Conservation (phyloP, 176 grass and related monocot species). For the Aegilops longissima region DNA sequence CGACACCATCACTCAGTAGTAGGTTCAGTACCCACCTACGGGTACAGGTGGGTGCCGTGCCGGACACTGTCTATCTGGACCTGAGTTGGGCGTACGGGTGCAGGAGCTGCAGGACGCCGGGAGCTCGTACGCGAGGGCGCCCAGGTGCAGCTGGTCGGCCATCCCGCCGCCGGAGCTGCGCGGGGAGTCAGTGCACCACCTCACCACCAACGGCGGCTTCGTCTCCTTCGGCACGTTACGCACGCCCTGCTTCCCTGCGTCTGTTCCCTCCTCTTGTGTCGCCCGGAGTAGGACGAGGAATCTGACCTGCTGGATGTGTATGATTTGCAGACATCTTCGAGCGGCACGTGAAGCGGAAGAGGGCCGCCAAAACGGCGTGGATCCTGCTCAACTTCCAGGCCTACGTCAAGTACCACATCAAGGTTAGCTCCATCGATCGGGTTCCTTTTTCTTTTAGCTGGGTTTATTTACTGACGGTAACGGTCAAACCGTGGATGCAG, state of each 20-base stretch:
- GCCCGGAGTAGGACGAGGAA: background rate
- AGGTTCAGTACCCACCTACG: background rate
- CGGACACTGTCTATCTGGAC: no score
- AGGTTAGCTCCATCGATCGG: conserved; percentile 44
- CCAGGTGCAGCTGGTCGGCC: conserved; percentile 74
- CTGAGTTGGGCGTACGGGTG: background rate
- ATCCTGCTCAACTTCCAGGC: conserved; percentile 80
- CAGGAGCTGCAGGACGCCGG: conserved; percentile 76
- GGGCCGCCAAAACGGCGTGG: conserved; percentile 63
- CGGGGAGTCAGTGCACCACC: conserved; percentile 60
- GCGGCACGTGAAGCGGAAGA: conserved; percentile 53
- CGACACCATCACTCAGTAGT: background rate
- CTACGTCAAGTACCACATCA: conserved; percentile 85
- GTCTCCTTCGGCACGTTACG: conserved; percentile 62
- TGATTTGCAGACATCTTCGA: conserved; percentile 45
- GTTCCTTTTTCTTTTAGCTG: no score
- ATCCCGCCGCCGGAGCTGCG: conserved; percentile 85
- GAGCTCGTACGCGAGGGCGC: conserved; percentile 44
- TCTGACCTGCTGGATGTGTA: background rate
- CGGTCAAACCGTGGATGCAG: conserved; percentile 16
- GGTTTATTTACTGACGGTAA: no score
- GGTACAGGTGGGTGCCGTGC: background rate
- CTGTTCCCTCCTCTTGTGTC: background rate
- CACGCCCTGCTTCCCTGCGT: background rate
- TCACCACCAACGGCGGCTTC: conserved; percentile 94